Conservation (phyloP, 805 yeast species). For the Monosporozyma siamensis region DNA sequence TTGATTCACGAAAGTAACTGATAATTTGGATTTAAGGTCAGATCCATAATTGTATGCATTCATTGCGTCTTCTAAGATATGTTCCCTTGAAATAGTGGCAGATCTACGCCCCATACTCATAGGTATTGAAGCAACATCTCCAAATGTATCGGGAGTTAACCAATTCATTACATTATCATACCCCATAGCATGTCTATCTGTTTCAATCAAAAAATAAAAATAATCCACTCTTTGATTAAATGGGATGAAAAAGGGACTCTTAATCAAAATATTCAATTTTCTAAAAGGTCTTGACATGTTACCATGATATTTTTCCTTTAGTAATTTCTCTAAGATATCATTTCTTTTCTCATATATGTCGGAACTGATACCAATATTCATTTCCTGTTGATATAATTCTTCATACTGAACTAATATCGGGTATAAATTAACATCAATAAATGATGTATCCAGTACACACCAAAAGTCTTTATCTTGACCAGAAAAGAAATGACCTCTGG, state of each 20-base stretch:
- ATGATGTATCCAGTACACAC: constrained; percentile 9
- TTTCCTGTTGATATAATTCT: constrained; percentile 1
- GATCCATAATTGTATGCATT: constrained; percentile 47
- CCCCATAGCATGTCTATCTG: constrained; percentile 36
- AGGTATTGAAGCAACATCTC: constrained; percentile 38
- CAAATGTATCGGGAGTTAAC: constrained; percentile 4
- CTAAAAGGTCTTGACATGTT: constrained; percentile 16
- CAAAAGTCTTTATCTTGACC: constrained; percentile 11
- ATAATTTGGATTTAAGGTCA: constrained; percentile 47
- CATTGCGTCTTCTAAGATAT: constrained; percentile 68
- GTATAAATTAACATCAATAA: constrained; percentile 4
- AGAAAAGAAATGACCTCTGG: constrained; percentile 20
- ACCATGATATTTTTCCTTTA: constrained; percentile 2
- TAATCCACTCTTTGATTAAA: constrained; percentile 66
- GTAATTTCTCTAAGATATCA: constrained; percentile 1
- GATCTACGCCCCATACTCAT: constrained; percentile 9
- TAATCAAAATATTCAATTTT: constrained; percentile 44
- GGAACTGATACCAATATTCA: neutral
- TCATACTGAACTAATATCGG: constrained; percentile 3
- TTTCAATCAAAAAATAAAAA: constrained; percentile 52
- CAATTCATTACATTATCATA: constrained; percentile 2
- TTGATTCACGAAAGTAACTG: constrained; percentile 60
- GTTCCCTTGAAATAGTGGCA: constrained; percentile 60
- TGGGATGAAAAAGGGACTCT: constrained; percentile 71
- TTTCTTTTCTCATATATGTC: constrained; percentile 3